Conservation (phyloP, 331 rosid species). For the Dryas integrifolia region DNA sequence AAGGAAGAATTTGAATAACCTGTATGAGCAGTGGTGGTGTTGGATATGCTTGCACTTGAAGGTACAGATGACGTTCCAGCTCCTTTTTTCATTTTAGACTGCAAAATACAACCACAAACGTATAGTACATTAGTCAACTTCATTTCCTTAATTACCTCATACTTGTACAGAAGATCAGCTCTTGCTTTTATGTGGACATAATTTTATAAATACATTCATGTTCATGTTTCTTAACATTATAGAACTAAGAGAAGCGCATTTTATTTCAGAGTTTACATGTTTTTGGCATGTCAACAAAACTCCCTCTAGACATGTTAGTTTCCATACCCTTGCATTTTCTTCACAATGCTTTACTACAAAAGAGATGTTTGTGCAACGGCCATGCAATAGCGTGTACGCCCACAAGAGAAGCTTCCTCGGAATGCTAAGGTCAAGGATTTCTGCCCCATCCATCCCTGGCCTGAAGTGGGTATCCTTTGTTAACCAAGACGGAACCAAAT, state of each 20-base stretch:
- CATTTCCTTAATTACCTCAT: constrained; percentile 2
- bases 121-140: not conserved
- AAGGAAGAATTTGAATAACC: constrained; percentile 41
- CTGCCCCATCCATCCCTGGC: constrained; percentile 58
- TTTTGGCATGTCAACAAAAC: not conserved
- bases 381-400: constrained; percentile 73
- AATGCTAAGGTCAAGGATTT: constrained; percentile 84
- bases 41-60: constrained; percentile 37
- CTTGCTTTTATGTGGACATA: not conserved
- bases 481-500: constrained; percentile 56
- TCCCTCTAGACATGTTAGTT: constrained; percentile 12
- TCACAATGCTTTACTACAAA: constrained; percentile 88
- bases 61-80: constrained; percentile 46
- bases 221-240: not conserved
- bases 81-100: constrained; percentile 89
- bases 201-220: not conserved
- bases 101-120: constrained; percentile 35
- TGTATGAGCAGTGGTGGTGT: constrained; percentile 37
- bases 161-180: not conserved
- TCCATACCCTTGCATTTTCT: constrained; percentile 81
- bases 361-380: constrained; percentile 75
- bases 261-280: not conserved
- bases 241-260: not conserved
- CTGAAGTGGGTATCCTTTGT: constrained; percentile 50
- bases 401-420: constrained; percentile 98